These are phyloP conservation scores for Diutina ranongensis DNA, from an alignment of 1,139 yeast genomes.

Conservation along the genomic window DNA sequence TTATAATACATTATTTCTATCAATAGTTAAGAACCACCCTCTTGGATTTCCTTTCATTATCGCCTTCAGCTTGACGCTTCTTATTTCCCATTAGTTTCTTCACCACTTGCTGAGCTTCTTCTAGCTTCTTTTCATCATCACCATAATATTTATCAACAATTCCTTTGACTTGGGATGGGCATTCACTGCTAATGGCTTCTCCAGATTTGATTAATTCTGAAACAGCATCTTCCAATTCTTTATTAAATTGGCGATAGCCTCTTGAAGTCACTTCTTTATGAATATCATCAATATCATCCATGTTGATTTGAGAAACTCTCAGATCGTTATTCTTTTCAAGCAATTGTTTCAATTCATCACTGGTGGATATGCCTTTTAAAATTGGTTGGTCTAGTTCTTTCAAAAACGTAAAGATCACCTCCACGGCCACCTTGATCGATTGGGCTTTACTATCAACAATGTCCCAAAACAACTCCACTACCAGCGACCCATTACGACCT, in stretches of 20 bases:
- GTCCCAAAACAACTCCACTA: constrained; percentile 74
- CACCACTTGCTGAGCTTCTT: too few relatives aligned
- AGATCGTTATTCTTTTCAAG: background rate
- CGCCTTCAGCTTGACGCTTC: too few relatives aligned
- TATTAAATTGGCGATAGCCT: background rate
- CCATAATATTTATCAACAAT: background rate
- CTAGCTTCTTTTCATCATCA: too few relatives aligned
- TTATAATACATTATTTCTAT: too few relatives aligned
- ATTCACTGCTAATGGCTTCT: background rate
- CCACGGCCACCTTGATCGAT: background rate
- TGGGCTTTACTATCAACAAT: constrained; percentile 39
- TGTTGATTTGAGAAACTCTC: background rate
- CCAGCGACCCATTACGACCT: constrained; percentile 73
- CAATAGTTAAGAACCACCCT: too few relatives aligned
- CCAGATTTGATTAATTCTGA: background rate
- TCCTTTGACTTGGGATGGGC: background rate
- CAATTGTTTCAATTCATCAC: background rate
- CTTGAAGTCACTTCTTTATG: background rate
- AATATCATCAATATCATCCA: background rate
- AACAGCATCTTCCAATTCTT: background rate
- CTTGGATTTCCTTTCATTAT: too few relatives aligned
- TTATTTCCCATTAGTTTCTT: too few relatives aligned
- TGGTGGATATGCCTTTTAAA: background rate
- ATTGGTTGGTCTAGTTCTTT: background rate
- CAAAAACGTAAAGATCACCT: background rate